Evolutionary conservation across 2,329 filamentous ascomycete genomes (phyloP), one percentile per base, ranked within the genome.

Genomic region (Fusarium sp.): DNA sequence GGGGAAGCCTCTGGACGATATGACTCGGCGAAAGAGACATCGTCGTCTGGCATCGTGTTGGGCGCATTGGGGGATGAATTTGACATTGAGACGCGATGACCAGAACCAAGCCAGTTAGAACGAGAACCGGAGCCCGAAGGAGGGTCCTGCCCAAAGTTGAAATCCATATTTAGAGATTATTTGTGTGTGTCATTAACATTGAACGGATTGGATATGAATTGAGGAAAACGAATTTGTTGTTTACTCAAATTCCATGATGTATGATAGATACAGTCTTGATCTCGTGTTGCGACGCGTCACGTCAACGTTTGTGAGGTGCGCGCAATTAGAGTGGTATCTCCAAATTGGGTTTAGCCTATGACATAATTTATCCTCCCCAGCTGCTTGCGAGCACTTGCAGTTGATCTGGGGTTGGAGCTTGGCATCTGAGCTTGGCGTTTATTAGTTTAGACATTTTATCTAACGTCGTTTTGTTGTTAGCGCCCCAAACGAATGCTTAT

Each of bases 11-110:
- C 73, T 27, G 70, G 73, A 12, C 66, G 63, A 56, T 68, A 75
- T 1, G 73, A 75, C 24, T 75, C 73, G n/a, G 73, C 72, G 30
- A 75, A 75, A n/a, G 72, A 73, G 15, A 50, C 24, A 25, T 75
- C 72, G 15, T 75, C 73, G 5, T 66, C 63, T 3, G 58, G 61
- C 51, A 71, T 43, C 6, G 43, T 47, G 42, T 63, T 63, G 10
- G 71, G 63, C 30, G 54, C 60, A 56, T 53, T 54, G 16, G 68
- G 70, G n/a, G 72, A 73, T 9, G 72, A 73, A 29, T 66, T 60
- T 43, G 65, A 51, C 22, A 67, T 60, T 18, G 62, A 43, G 25
- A 43, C 62, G 44, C 68, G 72, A 59, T 63, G 72, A 14, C 67
- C 64, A 51, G 71, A 72, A 34, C 62, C 58, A 14, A 74, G 49